phyloP scores from a whole-genome alignment of 129 eudicot genomes.

The Flaveria robusta region DNA sequence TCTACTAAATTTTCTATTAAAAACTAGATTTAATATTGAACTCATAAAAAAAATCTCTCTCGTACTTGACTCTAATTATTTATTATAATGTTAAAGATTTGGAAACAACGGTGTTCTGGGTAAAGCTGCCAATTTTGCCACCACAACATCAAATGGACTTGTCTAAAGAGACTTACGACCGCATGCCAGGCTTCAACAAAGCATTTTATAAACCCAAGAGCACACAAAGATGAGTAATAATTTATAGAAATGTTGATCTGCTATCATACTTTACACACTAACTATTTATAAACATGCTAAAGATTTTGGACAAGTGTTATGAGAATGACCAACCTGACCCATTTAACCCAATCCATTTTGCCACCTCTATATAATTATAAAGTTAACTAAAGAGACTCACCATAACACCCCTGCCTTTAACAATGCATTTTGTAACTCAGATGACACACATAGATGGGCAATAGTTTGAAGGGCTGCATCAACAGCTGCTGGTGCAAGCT shows the following conservation, averaged over 20 bases:
- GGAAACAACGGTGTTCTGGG: not conserved
- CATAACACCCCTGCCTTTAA: conserved; percentile 90
- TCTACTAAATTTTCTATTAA: not conserved
- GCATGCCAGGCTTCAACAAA: conserved; percentile 73
- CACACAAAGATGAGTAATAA: conserved; percentile 79
- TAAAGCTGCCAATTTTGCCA: not conserved
- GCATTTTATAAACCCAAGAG: conserved; percentile 75
- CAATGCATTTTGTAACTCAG: conserved; percentile 74
- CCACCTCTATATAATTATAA: conserved; percentile 5
- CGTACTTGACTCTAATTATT: not conserved
- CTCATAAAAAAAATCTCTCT: not conserved
- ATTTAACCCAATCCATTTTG: conserved; percentile 3
- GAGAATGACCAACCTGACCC: not conserved
- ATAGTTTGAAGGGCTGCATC: conserved; percentile 92
- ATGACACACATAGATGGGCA: conserved; percentile 86
- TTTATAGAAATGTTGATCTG: conserved; percentile 24
- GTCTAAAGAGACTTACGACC: conserved; percentile 51
- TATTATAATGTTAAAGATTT: not conserved
- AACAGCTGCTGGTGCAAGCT: conserved; percentile 81
- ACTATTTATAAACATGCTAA: not conserved
- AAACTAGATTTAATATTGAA: not conserved
- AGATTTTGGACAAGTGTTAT: not conserved
- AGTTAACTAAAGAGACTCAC: conserved; percentile 38
- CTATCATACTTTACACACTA: not conserved
- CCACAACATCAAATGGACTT: conserved; percentile 14